A percentile compares a stretch with the other conserved stretches of the same genome.
These are phyloP conservation scores for Caryopteris hybrid DNA, from an alignment of 305 asterid genomes.

Conservation along the genomic window DNA sequence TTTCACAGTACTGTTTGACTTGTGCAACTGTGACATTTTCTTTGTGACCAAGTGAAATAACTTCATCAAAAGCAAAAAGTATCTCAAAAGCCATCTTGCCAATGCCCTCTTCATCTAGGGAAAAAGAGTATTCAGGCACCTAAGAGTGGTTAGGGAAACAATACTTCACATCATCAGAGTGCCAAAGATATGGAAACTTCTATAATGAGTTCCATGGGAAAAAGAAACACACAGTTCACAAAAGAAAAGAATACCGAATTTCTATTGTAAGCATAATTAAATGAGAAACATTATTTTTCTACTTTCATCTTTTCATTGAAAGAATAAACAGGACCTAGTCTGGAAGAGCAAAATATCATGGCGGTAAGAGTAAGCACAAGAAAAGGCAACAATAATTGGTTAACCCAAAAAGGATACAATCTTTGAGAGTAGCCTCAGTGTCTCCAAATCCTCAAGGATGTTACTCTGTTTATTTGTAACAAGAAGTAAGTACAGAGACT, in stretches of 20 bases:
- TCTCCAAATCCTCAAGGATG: constrained; percentile 85
- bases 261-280: neutral
- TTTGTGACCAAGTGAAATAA: constrained; percentile 80
- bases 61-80: constrained; percentile 88
- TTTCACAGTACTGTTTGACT: constrained; percentile 92
- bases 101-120: constrained; percentile 86
- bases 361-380: constrained; percentile 9
- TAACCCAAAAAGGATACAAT: constrained; percentile 60
- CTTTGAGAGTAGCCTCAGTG: constrained; percentile 77
- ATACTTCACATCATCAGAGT: neutral
- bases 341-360: neutral
- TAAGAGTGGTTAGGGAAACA: constrained; percentile 44
- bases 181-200: neutral
- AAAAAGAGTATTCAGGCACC: constrained; percentile 81
- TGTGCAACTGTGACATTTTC: constrained; percentile 81
- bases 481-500: constrained; percentile 69
- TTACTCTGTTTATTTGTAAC: constrained; percentile 94
- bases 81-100: constrained; percentile 72
- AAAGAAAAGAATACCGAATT: neutral
- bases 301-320: constrained; percentile 1
- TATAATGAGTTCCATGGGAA: neutral
- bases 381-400: constrained; percentile 1
- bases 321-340: constrained; percentile 1
- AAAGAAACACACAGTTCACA: neutral
- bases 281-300: neutral